Base-by-base conservation (phyloP, 768 basidiomycete species). In the Trametes sanguinea region DNA sequence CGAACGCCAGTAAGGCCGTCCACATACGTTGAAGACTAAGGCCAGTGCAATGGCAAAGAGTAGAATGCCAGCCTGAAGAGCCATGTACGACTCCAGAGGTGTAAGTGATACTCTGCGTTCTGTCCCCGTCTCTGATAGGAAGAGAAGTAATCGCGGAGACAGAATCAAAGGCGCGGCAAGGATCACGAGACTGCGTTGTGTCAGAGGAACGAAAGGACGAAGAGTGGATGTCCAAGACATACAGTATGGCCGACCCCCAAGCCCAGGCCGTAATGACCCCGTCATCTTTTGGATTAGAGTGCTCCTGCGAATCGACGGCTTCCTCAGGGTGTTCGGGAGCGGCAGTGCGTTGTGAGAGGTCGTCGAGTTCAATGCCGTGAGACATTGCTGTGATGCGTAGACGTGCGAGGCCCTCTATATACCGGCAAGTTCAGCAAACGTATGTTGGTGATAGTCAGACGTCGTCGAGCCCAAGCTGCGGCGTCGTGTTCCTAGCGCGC, bases 71-170 rank as follows among this genome's bases (percentile, higher is more conserved):
- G 87, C 78, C 40, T 90, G 85, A n/a, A 82, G 70, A 13, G 85
- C 79, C 46, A 94, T 81, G 74, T 88, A 91, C 27, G 78, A 75
- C 69, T 93, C 91, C 37, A 93, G 79, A 2, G 84, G 75, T 2
- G 90, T 89, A 51, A 91, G 79, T 17, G 73, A 67, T 33, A 73
- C 74, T 50, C 80, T 76, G 10, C 75, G 78, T n/a, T 76, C 75
- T 8, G 73, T 73, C 16, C 63, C 73, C 2, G 81, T 76, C 58
- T 82, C 80, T 11, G 88, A 79, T 55, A 90, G 74, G 72, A 92
- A 90, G 53, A 91, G 80, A 35, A 92, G 76, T 51, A 92, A 70
- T 32, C 84, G 81, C 56, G 91, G 90, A 62, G 80, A 88, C 35
- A 83, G 68, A 3, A 82, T 69, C 57, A 76, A 61, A 11, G 71